phyloP scores from a whole-genome alignment of 371 early-diverging fungal species.

The Zopfochytrium polystomum region DNA sequence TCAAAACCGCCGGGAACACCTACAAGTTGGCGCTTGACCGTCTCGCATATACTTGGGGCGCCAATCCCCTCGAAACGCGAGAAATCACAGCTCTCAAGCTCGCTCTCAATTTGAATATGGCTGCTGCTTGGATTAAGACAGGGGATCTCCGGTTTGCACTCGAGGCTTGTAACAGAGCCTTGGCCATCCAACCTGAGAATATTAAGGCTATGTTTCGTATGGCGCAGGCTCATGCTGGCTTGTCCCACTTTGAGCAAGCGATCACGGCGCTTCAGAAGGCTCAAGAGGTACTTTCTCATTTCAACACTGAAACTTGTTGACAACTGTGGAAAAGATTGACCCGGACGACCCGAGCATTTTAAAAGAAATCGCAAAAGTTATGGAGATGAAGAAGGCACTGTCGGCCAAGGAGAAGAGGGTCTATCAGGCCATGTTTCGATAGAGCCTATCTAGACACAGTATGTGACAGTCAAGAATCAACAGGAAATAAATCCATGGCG shows the following conservation, averaged over 20 bases:
- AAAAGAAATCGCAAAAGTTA: slow-evolving; percentile 14
- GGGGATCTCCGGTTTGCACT: slow-evolving; percentile 37
- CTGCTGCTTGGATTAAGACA: slow-evolving; percentile 23
- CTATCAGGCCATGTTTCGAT: slow-evolving; percentile 31
- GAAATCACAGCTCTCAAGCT: slow-evolving; percentile 23
- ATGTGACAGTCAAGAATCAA: too few species aligned
- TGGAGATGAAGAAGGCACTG: slow-evolving; percentile 16
- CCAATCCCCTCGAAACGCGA: slow-evolving; percentile 18
- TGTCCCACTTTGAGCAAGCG: slow-evolving; percentile 54
- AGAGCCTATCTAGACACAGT: too few species aligned
- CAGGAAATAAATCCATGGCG: too few species aligned
- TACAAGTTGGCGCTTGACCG: slow-evolving; percentile 24
- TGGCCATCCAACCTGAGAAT: slow-evolving; percentile 54
- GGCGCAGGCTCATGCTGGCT: slow-evolving; percentile 56
- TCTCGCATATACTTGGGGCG: slow-evolving; percentile 31
- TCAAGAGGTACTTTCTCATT: slow-evolving; percentile 37
- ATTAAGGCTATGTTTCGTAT: slow-evolving; percentile 64
- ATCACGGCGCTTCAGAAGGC: slow-evolving; percentile 48
- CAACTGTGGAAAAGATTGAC: slow-evolving; percentile 18
- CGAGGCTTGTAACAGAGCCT: slow-evolving; percentile 47
- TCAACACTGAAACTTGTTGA: not conserved
- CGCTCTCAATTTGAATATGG: slow-evolving; percentile 32
- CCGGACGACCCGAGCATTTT: slow-evolving; percentile 27
- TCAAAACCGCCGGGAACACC: slow-evolving; percentile 7
- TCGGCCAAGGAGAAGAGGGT: slow-evolving; percentile 29